Conservation (phyloP, 768 basidiomycete genomes). For the Pseudohyphozyma bogoriensis region DNA sequence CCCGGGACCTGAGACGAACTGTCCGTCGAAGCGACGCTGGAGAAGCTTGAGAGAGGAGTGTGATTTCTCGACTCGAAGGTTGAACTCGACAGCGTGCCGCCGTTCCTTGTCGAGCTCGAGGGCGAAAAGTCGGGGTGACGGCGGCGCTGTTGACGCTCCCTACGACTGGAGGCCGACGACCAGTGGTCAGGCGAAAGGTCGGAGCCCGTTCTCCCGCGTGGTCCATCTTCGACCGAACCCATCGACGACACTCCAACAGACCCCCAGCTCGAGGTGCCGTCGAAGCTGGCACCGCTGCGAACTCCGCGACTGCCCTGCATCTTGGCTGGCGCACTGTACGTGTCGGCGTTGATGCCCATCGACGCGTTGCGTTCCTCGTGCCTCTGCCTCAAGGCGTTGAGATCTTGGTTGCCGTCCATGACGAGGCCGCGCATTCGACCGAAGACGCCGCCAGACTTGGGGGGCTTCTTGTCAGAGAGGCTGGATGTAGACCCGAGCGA, state of each 20-base stretch:
- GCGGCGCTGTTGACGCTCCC: conserved; percentile 21
- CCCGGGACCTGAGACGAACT: neutral
- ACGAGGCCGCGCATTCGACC: conserved; percentile 28
- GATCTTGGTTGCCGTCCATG: conserved; percentile 32
- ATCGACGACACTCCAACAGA: conserved; percentile 25
- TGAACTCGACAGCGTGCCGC: neutral
- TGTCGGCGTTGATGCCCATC: conserved; percentile 25
- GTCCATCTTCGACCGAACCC: conserved; percentile 16
- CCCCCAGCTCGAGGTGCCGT: conserved; percentile 21
- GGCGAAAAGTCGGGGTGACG: conserved; percentile 14
- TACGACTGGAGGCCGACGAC: conserved; percentile 23
- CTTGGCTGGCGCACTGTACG: conserved; percentile 31
- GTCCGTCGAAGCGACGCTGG: conserved; percentile 13
- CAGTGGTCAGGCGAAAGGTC: conserved; percentile 25
- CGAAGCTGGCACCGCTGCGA: conserved; percentile 5
- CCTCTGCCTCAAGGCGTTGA: conserved; percentile 31
- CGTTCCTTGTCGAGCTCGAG: conserved; percentile 13
- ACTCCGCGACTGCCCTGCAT: conserved; percentile 23
- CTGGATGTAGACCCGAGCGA: neutral
- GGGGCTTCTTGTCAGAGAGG: neutral
- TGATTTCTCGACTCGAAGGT: conserved; percentile 15
- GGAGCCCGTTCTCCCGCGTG: neutral
- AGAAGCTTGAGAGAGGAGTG: conserved; percentile 21
- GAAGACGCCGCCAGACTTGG: conserved; percentile 24
- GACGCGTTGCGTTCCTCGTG: conserved; percentile 27